Conservation (phyloP, 2,329 filamentous ascomycete genomes). For the Sclerotinia spermophila region DNA sequence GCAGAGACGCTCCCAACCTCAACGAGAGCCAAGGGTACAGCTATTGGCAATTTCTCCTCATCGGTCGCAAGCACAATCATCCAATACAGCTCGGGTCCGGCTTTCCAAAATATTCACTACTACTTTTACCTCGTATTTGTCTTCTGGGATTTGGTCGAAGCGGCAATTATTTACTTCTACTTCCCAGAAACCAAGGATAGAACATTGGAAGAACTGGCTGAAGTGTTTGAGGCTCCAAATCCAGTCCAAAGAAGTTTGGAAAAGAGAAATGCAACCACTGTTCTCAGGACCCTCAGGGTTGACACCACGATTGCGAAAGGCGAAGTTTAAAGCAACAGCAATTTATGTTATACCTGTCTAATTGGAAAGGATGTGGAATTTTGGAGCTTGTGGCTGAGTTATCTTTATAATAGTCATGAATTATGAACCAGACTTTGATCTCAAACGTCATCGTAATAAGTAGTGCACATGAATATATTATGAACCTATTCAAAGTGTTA, state of each 20-base stretch:
- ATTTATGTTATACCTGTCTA: neutral
- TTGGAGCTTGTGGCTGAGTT: neutral
- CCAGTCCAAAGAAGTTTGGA: conserved; percentile 42
- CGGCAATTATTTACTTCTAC: conserved; percentile 48
- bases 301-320: conserved; percentile 3
- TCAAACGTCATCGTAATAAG: neutral
- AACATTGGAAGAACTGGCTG: conserved; percentile 52
- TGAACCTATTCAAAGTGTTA: neutral
- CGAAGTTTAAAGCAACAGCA: neutral
- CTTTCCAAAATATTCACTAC: conserved; percentile 38
- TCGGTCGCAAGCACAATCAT: conserved; percentile 38
- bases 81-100: conserved; percentile 40
- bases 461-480: neutral
- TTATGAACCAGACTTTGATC: neutral
- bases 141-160: conserved; percentile 35
- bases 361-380: neutral
- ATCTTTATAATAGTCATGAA: neutral
- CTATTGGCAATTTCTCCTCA: conserved; percentile 44
- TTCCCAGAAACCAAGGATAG: conserved; percentile 55
- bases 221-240: conserved; percentile 49
- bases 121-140: conserved; percentile 39
- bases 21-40: conserved; percentile 43
- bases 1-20: conserved; percentile 46
- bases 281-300: conserved; percentile 38
- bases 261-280: conserved; percentile 42